These are phyloP conservation scores for Colletotrichum liaoningense DNA, from an alignment of 2,329 filamentous ascomycete species.

Conservation along the genomic window DNA sequence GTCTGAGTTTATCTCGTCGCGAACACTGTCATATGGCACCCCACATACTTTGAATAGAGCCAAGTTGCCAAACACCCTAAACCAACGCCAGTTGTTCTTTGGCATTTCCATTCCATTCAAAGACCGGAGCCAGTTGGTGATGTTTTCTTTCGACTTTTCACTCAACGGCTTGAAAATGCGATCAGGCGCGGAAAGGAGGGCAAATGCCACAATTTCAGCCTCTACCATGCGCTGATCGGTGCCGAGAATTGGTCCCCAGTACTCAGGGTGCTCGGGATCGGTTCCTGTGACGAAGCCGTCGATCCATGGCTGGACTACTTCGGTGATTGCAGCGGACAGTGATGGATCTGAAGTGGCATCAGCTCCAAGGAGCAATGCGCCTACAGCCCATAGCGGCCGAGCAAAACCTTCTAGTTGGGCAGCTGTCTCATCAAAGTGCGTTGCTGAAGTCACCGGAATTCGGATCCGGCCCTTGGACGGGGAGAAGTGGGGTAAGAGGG, in stretches of 20 bases:
- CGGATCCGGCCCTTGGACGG: conserved; percentile 47
- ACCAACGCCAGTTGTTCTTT: conserved; percentile 64
- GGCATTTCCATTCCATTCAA: conserved; percentile 60
- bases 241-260: conserved; percentile 59
- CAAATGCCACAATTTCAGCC: conserved; percentile 61
- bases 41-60: conserved; percentile 55
- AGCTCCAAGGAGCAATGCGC: conserved; percentile 55
- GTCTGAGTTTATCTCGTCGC: conserved; percentile 53
- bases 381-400: conserved; percentile 50
- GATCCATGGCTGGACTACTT: conserved; percentile 44
- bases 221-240: conserved; percentile 67
- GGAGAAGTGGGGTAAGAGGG: conserved; percentile 48
- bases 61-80: conserved; percentile 61
- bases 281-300: conserved; percentile 45
- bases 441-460: conserved; percentile 49
- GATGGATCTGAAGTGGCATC: conserved; percentile 18
- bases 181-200: conserved; percentile 56
- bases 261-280: conserved; percentile 49
- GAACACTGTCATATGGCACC: conserved; percentile 46
- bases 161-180: conserved; percentile 46
- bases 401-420: conserved; percentile 60
- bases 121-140: conserved; percentile 53
- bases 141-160: conserved; percentile 45
- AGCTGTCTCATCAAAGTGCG: conserved; percentile 56
- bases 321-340: conserved; percentile 1